Conservation (phyloP, 306 rosid species). For the Trichosanthes cucumerina region DNA sequence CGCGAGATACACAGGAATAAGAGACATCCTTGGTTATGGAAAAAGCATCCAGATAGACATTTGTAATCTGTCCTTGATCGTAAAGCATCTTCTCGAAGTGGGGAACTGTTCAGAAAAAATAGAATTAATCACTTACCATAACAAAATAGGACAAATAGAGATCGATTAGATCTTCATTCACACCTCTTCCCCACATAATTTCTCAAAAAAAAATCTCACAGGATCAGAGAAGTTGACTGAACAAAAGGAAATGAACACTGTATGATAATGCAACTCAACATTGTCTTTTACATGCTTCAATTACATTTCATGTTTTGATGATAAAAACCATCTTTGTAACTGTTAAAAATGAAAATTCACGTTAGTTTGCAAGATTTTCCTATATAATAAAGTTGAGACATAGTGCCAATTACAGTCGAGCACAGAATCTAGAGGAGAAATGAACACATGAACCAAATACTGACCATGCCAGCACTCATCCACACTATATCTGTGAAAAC, state of each 20-base stretch:
- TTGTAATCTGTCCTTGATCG: slow-evolving; percentile 88
- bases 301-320: background rate
- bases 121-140: slow-evolving; percentile 5
- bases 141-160: background rate
- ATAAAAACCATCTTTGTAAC: background rate
- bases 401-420: background rate
- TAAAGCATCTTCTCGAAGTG: slow-evolving; percentile 99
- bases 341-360: background rate
- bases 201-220: background rate
- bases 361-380: background rate
- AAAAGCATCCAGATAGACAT: slow-evolving; percentile 71
- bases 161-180: background rate
- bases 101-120: slow-evolving; percentile 57
- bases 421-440: background rate
- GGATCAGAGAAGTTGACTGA: background rate
- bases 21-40: slow-evolving; percentile 62
- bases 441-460: slow-evolving; percentile 15
- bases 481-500: slow-evolving; percentile 94
- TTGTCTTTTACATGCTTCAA: background rate
- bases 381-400: background rate
- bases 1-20: slow-evolving; percentile 58
- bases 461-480: slow-evolving; percentile 99
- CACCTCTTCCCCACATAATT: background rate
- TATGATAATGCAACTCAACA: background rate
- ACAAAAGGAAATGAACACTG: background rate